Conservation (phyloP, 208 protist genomes). For the Trichomonas gallinae region DNA sequence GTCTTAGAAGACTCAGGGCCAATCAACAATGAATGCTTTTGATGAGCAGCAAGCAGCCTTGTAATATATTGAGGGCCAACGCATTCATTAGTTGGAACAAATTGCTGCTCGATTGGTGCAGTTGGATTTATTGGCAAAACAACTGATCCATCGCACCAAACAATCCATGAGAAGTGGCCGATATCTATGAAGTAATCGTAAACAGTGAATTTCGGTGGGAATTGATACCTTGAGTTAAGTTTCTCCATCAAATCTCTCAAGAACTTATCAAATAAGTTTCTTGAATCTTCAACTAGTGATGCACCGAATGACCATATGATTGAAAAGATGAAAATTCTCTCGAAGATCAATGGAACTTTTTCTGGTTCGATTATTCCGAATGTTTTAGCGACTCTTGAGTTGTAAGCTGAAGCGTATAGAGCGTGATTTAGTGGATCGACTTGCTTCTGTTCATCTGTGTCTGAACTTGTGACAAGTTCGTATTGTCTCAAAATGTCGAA, state of each 20-base stretch:
- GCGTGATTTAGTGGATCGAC: background rate
- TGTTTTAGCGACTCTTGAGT: background rate
- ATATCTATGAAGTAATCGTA: conserved; percentile 22
- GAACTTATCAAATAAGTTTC: conserved; percentile 62
- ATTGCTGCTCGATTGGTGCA: background rate
- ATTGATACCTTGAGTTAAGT: conserved; percentile 60
- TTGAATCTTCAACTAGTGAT: conserved; percentile 63
- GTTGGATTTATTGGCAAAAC: background rate
- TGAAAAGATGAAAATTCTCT: conserved; percentile 55
- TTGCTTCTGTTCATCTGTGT: background rate
- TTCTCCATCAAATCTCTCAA: conserved; percentile 55
- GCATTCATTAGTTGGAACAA: conserved; percentile 10
- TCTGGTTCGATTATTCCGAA: background rate
- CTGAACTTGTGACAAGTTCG: background rate
- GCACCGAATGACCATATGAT: conserved; percentile 83
- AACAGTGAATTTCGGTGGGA: background rate
- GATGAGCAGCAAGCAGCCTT: background rate
- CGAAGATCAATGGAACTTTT: background rate
- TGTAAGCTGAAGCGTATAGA: background rate
- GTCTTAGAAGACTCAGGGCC: background rate
- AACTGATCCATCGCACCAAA: background rate
- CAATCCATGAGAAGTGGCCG: conserved; percentile 29
- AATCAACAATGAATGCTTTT: background rate
- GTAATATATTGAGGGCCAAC: background rate
- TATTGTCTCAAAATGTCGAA: background rate